Conservation (phyloP, 768 basidiomycete genomes). For the Zangia roseola region DNA sequence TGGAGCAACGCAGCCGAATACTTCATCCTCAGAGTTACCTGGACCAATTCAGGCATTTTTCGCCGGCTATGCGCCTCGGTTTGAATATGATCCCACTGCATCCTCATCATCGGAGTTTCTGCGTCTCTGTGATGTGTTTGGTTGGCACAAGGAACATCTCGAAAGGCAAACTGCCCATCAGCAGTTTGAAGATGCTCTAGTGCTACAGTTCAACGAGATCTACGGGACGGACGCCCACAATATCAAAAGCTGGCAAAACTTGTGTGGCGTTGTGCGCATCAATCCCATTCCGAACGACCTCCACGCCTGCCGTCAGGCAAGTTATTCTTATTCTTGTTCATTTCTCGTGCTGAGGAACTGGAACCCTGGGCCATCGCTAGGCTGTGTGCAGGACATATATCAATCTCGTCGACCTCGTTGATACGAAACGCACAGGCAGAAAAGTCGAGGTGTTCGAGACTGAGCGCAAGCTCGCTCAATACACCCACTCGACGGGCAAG, state of each 20-base stretch:
- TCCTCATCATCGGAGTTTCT: too few species aligned
- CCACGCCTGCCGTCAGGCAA: slow-evolving; percentile 11
- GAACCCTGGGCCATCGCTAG: not conserved
- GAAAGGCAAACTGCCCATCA: not conserved
- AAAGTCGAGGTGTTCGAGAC: not conserved
- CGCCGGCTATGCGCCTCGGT: too few species aligned
- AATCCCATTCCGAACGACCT: slow-evolving; percentile 6
- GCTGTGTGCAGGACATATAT: not conserved
- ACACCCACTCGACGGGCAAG: slow-evolving; percentile 10
- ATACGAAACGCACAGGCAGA: not conserved
- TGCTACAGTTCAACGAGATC: slow-evolving; percentile 12
- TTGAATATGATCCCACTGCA: too few species aligned
- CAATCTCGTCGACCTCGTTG: slow-evolving; percentile 23
- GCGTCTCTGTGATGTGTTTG: too few species aligned
- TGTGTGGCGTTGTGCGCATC: slow-evolving; percentile 4
- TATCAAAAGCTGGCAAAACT: slow-evolving; percentile 7
- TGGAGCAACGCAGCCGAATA: too few species aligned
- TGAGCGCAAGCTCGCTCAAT: slow-evolving; percentile 10
- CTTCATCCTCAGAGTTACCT: too few species aligned
- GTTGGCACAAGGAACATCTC: too few species aligned
- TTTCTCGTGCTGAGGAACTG: too few species aligned
- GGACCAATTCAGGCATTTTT: too few species aligned
- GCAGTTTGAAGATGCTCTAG: slow-evolving; percentile 10
- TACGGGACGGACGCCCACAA: slow-evolving; percentile 8
- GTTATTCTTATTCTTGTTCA: not conserved